phyloP scores from a whole-genome alignment of 768 basidiomycete species.

The Calocybe cyanea region DNA sequence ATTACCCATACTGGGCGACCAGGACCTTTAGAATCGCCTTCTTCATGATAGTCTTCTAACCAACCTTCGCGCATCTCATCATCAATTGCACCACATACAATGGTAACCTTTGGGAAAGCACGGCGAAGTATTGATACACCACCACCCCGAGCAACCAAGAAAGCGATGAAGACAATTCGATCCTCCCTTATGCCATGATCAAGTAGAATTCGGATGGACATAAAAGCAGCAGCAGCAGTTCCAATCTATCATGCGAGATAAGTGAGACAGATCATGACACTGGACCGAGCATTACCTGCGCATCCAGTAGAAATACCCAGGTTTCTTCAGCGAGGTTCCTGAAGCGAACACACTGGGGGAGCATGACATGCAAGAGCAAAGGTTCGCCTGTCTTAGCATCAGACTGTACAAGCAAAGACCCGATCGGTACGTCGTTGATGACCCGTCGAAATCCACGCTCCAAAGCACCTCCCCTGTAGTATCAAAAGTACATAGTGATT shows the following conservation, averaged over 20 bases:
- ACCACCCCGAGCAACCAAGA: conserved; percentile 81
- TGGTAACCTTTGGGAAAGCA: conserved; percentile 82
- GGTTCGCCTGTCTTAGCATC: conserved; percentile 85
- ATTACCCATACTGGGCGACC: conserved; percentile 76
- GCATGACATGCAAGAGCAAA: conserved; percentile 72
- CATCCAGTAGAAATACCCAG: conserved; percentile 87
- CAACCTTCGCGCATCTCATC: conserved; percentile 71
- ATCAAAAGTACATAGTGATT: conserved; percentile 4
- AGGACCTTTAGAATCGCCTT: conserved; percentile 43
- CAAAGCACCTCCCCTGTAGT: conserved; percentile 76
- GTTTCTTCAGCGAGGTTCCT: conserved; percentile 60
- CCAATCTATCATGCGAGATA: conserved; percentile 58
- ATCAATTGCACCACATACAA: conserved; percentile 85
- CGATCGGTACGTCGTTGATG: conserved; percentile 80
- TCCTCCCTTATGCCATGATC: conserved; percentile 88
- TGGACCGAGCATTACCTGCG: conserved; percentile 51
- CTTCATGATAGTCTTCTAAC: conserved; percentile 54
- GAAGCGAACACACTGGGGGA: conserved; percentile 71
- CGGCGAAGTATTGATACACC: conserved; percentile 72
- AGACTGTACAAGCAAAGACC: conserved; percentile 88
- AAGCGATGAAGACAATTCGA: conserved; percentile 85
- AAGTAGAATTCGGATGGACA: conserved; percentile 90
- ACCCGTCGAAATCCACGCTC: conserved; percentile 90
- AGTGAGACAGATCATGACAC: neutral
- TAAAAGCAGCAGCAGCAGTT: conserved; percentile 89